Evolutionary conservation across 805 yeast species (phyloP), one percentile per base, ranked within the genome.

Genomic region (Candida piceae): DNA sequence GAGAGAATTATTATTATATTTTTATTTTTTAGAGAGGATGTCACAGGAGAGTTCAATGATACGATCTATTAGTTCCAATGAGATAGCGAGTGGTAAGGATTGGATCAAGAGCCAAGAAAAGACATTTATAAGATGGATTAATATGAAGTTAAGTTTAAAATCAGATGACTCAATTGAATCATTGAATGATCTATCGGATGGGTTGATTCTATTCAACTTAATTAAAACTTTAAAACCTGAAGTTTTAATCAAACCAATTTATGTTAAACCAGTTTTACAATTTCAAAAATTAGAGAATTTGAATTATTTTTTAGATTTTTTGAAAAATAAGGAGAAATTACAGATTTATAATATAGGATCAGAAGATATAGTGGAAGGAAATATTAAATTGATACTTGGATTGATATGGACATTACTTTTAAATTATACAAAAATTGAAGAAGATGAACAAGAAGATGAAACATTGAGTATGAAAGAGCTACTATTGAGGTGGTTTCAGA

Each of bases 401-500:
- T 55, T 73, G 26, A 52, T 72, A 2, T 74, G 80, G 80, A 56
- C 67, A 12, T 47, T 74, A 22, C 67, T 72, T 35, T 53, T 70
- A 31, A 65, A 63, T 41, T 62, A 63, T 38, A 62, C 74, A 4
- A 36, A 48, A 5, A 39, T n/a, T 50, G 15, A 29, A 39, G 17
- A 35, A 45, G 3, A 40, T 24, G 2, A 34, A 32, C 10, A 27
- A 33, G 18, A 43, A 35, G 7, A 43, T 19, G 39, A 36, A 31
- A 18, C 32, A n/a, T 27, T 46, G 13, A 45, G 46, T 16, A 54
- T 46, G 28, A 64, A 67, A 34, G 73, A 67, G 13, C 64, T 72
- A 4, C 52, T 70, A 25, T 50, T 74, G 32, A 48, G 64, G 9
- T 79, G 86, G 86, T 65, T 80, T 39, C 78, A 75, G 47, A 50